phyloP scores from a whole-genome alignment of 495 filamentous ascomycete genomes.

The Poronia punctata region DNA sequence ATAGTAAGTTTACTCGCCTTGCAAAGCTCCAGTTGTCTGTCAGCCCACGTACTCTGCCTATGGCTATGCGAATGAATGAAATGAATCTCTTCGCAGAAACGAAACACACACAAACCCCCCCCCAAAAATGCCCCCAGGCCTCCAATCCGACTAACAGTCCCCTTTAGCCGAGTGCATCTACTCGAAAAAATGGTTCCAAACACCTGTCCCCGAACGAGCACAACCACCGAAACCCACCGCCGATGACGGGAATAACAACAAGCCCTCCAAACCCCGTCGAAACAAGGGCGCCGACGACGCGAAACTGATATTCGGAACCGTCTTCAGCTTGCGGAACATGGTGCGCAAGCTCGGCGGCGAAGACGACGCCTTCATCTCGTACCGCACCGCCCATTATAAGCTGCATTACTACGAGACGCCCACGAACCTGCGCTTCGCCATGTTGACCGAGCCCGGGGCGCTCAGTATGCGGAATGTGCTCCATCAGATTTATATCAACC shows the following conservation, averaged over 20 bases:
- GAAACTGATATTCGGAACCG: slow-evolving; percentile 92
- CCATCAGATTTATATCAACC: slow-evolving; percentile 97
- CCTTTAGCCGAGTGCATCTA: slow-evolving; percentile 87
- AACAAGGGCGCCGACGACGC: slow-evolving; percentile 77
- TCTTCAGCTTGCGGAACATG: slow-evolving; percentile 96
- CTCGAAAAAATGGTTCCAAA: slow-evolving; percentile 64
- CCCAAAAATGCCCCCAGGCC: not conserved
- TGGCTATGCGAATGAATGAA: slow-evolving; percentile 7
- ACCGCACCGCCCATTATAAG: slow-evolving; percentile 89
- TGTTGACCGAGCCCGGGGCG: slow-evolving; percentile 87
- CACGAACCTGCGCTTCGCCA: slow-evolving; percentile 89
- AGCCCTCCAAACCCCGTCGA: slow-evolving; percentile 28
- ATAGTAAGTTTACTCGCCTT: slow-evolving; percentile 55
- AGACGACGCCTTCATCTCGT: slow-evolving; percentile 88
- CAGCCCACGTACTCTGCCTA: slow-evolving; percentile 2
- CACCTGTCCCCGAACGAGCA: slow-evolving; percentile 6
- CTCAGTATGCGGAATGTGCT: slow-evolving; percentile 86
- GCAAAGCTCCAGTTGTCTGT: not conserved
- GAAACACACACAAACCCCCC: not conserved
- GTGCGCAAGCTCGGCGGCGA: slow-evolving; percentile 86
- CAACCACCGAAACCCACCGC: not conserved
- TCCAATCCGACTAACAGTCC: slow-evolving; percentile 9
- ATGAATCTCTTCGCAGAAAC: not conserved
- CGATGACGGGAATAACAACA: slow-evolving; percentile 6
- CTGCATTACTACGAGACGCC: slow-evolving; percentile 98